Conservation (phyloP, 306 rosid species). For the Castanospermum australe region DNA sequence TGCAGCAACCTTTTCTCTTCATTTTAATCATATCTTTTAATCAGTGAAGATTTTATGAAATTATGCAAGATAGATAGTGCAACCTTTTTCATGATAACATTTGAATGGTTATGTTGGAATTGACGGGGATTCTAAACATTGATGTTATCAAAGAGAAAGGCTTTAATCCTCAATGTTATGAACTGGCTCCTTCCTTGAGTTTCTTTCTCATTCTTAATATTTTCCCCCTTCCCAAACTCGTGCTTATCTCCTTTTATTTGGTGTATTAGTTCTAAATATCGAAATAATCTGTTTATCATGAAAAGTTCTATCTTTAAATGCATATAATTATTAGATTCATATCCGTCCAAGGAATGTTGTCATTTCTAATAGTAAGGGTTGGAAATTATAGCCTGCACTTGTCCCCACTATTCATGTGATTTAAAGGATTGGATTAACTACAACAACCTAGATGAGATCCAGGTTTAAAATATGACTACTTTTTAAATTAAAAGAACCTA, state of each 20-base stretch:
- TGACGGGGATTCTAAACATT: constrained; percentile 35
- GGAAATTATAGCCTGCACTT: constrained; percentile 43
- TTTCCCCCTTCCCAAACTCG: constrained; percentile 15
- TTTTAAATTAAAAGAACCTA: constrained; percentile 49
- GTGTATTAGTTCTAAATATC: constrained; percentile 37
- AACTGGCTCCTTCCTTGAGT: too few relatives aligned
- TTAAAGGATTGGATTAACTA: constrained; percentile 46
- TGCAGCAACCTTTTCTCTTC: constrained; percentile 46
- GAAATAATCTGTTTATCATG: constrained; percentile 23
- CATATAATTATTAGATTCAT: constrained; percentile 33
- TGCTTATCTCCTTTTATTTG: constrained; percentile 23
- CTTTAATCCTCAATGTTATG: constrained; percentile 27
- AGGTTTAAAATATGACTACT: constrained; percentile 46
- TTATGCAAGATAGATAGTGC: constrained; percentile 56
- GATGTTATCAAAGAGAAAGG: constrained; percentile 13
- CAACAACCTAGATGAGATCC: constrained; percentile 34
- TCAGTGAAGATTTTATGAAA: constrained; percentile 56
- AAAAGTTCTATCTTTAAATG: constrained; percentile 17
- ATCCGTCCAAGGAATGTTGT: constrained; percentile 32
- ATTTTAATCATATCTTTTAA: constrained; percentile 37
- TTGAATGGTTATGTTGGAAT: constrained; percentile 42
- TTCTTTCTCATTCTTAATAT: background rate
- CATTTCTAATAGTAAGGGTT: constrained; percentile 37
- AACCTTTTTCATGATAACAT: constrained; percentile 61
- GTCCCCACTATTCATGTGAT: constrained; percentile 62